Base-by-base conservation (phyloP, 2,329 filamentous ascomycete genomes). In the Zymoseptoria pseudotritici region DNA sequence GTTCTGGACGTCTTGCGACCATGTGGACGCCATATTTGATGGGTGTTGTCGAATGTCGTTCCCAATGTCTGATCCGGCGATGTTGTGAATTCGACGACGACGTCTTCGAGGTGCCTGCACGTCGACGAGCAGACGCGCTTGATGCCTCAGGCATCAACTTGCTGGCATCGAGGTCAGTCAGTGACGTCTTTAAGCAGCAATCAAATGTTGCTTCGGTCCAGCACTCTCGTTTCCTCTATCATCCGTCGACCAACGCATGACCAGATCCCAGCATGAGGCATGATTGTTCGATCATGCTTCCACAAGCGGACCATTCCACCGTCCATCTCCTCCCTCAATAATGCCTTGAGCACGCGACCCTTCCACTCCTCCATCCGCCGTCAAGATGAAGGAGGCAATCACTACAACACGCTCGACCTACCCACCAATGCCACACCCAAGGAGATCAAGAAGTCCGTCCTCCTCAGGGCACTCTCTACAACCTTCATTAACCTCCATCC, bases 321-420 rank as follows among this genome's bases (percentile, higher is more conserved):
- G 65, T 63, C 22, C 51, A 17, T 46, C 36, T 11, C 22, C 55
- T 29, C 49, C 46, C 13, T 50, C 24, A 51, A 57, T 24, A 21
- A 26, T 29, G 55, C 42, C 21, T 50, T 31, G 51, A 36, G 49
- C 19, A n/a, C 19, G 29, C 67, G 67, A n/a, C 58, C 50, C 17
- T 69, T 70, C 53, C 67, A 67, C 54, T 24, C 65, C 3, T 65
- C 65, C 24, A 50, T 59, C 51, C 46, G 50, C 50, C 63, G 51
- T 53, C 53, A 55, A 57, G 61, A 62, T 63, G 62, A 68, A 53
- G 31, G 56, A 10, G 60, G 57, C 68, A 91, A 86, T 63, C 88
- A 96, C 77, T 99, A 99, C 75, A 88, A 93, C 69, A 86, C 87
- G 50, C 82, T 99, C 56, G 83, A 87, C 50, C 75, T 99, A n/a